Percentiles rank a stretch among this genome's conserved stretches.
Evolutionary conservation across 148 eudicot species (phyloP).

Genomic region (Amaranthus hypochondriacus): DNA sequence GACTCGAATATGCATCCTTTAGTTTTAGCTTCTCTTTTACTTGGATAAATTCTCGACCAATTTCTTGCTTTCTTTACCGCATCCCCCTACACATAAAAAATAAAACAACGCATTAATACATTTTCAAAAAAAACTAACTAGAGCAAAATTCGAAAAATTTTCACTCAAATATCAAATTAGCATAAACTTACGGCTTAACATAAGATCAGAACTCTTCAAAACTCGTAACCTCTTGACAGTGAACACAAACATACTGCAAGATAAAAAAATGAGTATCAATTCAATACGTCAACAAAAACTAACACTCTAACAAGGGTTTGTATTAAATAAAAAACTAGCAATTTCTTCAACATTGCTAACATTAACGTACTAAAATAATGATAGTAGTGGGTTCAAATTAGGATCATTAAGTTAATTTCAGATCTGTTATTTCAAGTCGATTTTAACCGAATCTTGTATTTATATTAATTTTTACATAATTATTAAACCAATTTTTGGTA

Average conservation of each 20-base stretch:
- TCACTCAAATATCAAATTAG: too few relatives aligned
- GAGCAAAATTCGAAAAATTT: too few relatives aligned
- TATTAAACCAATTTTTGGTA: too few relatives aligned
- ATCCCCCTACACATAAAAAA: constrained; percentile 19
- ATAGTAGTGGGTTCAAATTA: too few relatives aligned
- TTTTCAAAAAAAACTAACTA: too few relatives aligned
- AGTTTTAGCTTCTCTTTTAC: constrained; percentile 16
- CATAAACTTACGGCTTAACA: constrained; percentile 50
- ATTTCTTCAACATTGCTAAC: constrained; percentile 27
- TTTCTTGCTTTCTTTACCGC: constrained; percentile 22
- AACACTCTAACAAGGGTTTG: background rate
- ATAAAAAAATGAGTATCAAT: background rate
- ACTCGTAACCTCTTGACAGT: constrained; percentile 92
- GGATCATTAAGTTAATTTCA: too few relatives aligned
- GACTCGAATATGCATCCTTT: background rate
- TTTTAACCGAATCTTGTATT: too few relatives aligned
- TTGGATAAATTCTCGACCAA: constrained; percentile 21
- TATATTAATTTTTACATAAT: too few relatives aligned
- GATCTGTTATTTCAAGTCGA: too few relatives aligned
- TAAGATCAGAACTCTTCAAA: constrained; percentile 72
- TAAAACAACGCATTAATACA: too few relatives aligned
- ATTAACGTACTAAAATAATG: background rate
- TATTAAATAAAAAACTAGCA: background rate
- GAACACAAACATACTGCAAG: constrained; percentile 80
- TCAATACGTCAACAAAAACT: constrained; percentile 2